A percentile compares a stretch with the other conserved stretches of the same genome.
Conservation (phyloP, 192 early-diverging fungal genomes). For the Dissophora globulifera region DNA sequence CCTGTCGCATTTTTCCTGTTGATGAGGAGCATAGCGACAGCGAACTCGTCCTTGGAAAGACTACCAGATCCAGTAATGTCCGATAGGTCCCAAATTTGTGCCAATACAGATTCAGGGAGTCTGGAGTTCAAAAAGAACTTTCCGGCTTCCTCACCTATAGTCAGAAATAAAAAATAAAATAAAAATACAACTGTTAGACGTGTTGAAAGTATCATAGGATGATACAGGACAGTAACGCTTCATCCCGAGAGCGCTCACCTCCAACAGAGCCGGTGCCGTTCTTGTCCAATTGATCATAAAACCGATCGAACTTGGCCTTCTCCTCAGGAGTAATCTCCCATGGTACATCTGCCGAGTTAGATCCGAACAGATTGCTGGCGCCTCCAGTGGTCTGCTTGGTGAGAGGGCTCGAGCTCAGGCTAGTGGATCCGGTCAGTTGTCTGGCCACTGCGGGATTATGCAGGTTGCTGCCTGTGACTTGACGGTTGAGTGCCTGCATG, state of each 20-base stretch:
- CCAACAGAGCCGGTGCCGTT: constrained; percentile 70
- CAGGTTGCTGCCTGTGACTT: constrained; percentile 42
- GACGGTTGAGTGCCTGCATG: constrained; percentile 36
- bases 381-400: constrained; percentile 50
- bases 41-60: constrained; percentile 78
- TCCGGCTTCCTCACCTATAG: constrained; percentile 75
- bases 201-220: too few species aligned
- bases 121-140: constrained; percentile 85
- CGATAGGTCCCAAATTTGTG: constrained; percentile 84
- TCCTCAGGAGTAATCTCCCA: constrained; percentile 86
- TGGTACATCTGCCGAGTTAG: constrained; percentile 16
- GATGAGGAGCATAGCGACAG: constrained; percentile 85
- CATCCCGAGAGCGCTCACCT: too few species aligned
- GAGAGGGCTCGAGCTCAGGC: constrained; percentile 34
- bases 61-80: constrained; percentile 70
- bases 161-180: neutral
- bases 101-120: constrained; percentile 71
- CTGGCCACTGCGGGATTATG: constrained; percentile 24
- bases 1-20: constrained; percentile 64
- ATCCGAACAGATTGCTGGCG: constrained; percentile 23
- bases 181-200: too few species aligned
- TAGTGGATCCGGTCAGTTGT: constrained; percentile 32
- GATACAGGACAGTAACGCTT: too few species aligned
- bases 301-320: constrained; percentile 75
- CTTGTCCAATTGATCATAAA: constrained; percentile 82